Conservation (phyloP, 495 filamentous ascomycete genomes). For the Aspergillus wentii region DNA sequence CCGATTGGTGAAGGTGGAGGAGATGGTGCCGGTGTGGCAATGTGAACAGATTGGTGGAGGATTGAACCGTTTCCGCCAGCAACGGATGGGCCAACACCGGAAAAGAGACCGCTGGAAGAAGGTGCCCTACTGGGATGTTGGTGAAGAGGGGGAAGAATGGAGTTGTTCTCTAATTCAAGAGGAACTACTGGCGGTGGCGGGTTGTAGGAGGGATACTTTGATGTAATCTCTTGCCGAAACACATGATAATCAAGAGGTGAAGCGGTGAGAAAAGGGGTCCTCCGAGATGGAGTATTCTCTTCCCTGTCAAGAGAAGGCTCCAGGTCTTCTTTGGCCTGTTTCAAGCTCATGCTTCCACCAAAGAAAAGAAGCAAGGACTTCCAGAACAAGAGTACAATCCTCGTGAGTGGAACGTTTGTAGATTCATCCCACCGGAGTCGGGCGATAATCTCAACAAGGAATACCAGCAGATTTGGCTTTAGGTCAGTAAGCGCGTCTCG, state of each 20-base stretch:
- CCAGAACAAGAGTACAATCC: conserved; percentile 80
- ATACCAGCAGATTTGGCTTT: conserved; percentile 64
- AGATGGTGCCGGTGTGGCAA: conserved; percentile 95
- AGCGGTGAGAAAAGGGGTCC: conserved; percentile 68
- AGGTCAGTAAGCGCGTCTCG: conserved; percentile 41
- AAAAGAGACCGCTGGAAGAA: conserved; percentile 36
- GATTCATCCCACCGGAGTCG: conserved; percentile 86
- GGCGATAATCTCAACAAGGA: conserved; percentile 68
- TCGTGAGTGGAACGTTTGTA: conserved; percentile 56
- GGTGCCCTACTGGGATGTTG: conserved; percentile 58
- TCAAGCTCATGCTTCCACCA: conserved; percentile 68
- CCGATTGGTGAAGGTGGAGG: conserved; percentile 88
- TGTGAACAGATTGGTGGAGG: conserved; percentile 92
- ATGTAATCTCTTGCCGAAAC: conserved; percentile 96
- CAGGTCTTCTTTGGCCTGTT: conserved; percentile 60
- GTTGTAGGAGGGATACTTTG: conserved; percentile 95
- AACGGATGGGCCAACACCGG: conserved; percentile 35
- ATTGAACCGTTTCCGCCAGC: conserved; percentile 64
- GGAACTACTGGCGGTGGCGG: conserved; percentile 81
- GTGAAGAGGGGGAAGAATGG: conserved; percentile 79
- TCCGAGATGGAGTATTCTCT: conserved; percentile 27
- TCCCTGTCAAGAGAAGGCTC: conserved; percentile 29
- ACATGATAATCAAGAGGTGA: conserved; percentile 94
- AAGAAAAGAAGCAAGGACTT: conserved; percentile 84
- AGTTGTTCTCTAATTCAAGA: conserved; percentile 83